phyloP scores from a whole-genome alignment of 2,329 filamentous ascomycete genomes.

The Tolypocladium sp. region DNA sequence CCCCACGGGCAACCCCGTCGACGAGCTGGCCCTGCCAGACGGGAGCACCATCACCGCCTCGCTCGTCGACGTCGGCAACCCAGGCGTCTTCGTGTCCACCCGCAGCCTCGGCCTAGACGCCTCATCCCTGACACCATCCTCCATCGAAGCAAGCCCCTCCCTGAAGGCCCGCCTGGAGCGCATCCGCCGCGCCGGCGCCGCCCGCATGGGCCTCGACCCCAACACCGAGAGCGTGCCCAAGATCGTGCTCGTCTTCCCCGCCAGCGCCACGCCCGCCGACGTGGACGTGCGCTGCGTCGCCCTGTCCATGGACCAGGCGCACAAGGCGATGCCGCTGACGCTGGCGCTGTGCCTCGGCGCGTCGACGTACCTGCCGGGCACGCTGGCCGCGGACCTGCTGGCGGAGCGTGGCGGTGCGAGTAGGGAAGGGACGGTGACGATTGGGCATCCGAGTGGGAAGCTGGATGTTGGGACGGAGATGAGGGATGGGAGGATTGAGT shows the following conservation, averaged over 20 bases:
- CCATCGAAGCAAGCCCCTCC: constrained; percentile 35
- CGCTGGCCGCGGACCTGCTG: constrained; percentile 26
- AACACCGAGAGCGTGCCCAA: constrained; percentile 47
- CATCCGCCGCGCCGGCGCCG: constrained; percentile 48
- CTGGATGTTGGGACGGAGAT: constrained; percentile 36
- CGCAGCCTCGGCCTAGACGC: constrained; percentile 36
- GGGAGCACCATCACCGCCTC: constrained; percentile 35
- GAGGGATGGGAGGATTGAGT: constrained; percentile 27
- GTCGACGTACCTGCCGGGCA: constrained; percentile 35
- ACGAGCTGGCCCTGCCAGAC: constrained; percentile 32
- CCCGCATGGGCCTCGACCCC: constrained; percentile 50
- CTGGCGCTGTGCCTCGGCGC: constrained; percentile 42
- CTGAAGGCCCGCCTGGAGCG: constrained; percentile 40
- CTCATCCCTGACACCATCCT: constrained; percentile 41
- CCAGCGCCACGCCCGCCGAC: constrained; percentile 12
- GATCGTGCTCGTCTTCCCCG: constrained; percentile 39
- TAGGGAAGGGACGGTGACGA: constrained; percentile 20
- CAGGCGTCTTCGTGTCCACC: constrained; percentile 52
- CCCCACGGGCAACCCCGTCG: constrained; percentile 42
- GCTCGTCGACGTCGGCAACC: constrained; percentile 56
- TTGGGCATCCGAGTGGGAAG: constrained; percentile 37
- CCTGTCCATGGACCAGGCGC: constrained; percentile 46
- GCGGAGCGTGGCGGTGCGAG: constrained; percentile 3
- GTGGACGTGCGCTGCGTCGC: constrained; percentile 36
- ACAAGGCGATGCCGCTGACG: constrained; percentile 47